phyloP scores from a whole-genome alignment of 2,329 filamentous ascomycete species.

The Clonostachys rhizophaga region DNA sequence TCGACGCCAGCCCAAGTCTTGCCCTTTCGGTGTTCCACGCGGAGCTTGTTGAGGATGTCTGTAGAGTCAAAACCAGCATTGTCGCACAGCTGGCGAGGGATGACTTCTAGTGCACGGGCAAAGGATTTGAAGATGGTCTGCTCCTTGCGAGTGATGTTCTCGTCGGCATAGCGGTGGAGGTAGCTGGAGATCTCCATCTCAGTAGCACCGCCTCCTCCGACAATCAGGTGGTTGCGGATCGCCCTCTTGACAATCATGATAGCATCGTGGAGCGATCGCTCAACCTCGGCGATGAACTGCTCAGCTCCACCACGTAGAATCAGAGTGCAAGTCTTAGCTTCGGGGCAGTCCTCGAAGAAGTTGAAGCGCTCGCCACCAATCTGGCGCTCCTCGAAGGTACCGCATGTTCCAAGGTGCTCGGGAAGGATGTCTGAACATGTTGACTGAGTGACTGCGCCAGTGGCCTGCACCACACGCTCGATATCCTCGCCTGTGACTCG shows the following conservation, averaged over 20 bases:
- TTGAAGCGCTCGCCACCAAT: constrained; percentile 98
- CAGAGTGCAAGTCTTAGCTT: constrained; percentile 94
- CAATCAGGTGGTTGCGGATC: constrained; percentile 90
- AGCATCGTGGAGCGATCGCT: constrained; percentile 94
- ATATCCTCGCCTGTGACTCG: constrained; percentile 89
- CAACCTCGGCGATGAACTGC: constrained; percentile 98
- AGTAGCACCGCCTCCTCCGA: constrained; percentile 87
- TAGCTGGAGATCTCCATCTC: constrained; percentile 98
- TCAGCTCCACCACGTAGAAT: constrained; percentile 93
- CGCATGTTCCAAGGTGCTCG: constrained; percentile 88
- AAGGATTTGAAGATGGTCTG: constrained; percentile 97
- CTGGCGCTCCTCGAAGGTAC: constrained; percentile 88
- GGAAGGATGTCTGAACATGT: constrained; percentile 93
- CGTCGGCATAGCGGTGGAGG: constrained; percentile 87
- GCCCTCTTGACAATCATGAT: constrained; percentile 99
- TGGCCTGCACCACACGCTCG: constrained; percentile 93
- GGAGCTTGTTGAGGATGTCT: constrained; percentile 92
- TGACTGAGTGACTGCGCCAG: constrained; percentile 86
- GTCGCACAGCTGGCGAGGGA: constrained; percentile 95
- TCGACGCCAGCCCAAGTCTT: constrained; percentile 94
- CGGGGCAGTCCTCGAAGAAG: constrained; percentile 94
- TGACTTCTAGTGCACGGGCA: constrained; percentile 93
- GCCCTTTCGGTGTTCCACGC: constrained; percentile 93
- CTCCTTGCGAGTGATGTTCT: constrained; percentile 90
- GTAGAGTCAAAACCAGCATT: constrained; percentile 98